Evolutionary conservation across 805 yeast genomes (phyloP), one percentile per base, ranked within the genome.

Genomic region (Deakozyma indianensis): DNA sequence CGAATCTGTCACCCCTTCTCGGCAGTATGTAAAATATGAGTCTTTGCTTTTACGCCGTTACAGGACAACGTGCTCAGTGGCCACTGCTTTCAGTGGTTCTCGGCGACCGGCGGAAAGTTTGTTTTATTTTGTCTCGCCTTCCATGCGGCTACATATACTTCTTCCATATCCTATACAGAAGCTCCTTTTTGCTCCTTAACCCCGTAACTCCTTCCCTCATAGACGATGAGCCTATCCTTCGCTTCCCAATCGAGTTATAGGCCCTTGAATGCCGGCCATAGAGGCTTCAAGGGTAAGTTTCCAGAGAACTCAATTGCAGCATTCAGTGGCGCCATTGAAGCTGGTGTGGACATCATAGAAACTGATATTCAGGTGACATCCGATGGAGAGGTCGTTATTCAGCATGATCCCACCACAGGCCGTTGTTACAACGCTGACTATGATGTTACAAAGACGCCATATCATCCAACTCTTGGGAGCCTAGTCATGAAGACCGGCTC

Each of bases 291-390:
- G 23, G 61, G 59, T 43, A 52, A 59, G 38, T 70, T 58, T 47
- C 69, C 74, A 15, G 77, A 73, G 48, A 73, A 73, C 53, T 69
- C 75, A 3, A 42, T 68, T 16, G 50, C 60, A 3, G 74, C 77
- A 0, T 69, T 72, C 52, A 56, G 68, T 15, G 69, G 68, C 22
- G 76, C 77, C 1, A 57, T 67, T n/a, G 68, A 65, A 16, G 70
- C 66, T 14, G 71, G 71, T 4, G 68, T 67, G 7, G 66, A 61
- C 42, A 65, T 68, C 22, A 64, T 76, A 20, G 81, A 75, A 55
- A 70, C 77, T 7, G 83, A 77, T 53, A 58, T 77, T 24, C 81
- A 75, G 53, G 64, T 75, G 48, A 63, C 78, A 1, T 52, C 55
- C 2, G 83, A 77, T 53, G 74, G 74, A n/a, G 63, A 64, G 3